phyloP scores from a whole-genome alignment of 805 yeast genomes.

The Kuraishia ogatae region DNA sequence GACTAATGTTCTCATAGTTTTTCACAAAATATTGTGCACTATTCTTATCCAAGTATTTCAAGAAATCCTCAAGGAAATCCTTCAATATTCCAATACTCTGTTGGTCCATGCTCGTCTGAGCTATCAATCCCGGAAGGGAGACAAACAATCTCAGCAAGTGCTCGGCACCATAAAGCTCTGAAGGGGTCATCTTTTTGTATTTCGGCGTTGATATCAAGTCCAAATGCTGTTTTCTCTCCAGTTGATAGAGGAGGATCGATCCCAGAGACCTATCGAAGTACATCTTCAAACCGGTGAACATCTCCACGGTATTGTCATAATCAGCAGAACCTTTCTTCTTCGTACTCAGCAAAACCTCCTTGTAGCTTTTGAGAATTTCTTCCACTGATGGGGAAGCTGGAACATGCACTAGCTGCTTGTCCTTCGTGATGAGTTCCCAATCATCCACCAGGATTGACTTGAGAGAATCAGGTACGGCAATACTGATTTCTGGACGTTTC shows the following conservation, averaged over 20 bases:
- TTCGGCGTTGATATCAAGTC: constrained; percentile 33
- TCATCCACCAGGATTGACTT: constrained; percentile 77
- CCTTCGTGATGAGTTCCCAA: constrained; percentile 87
- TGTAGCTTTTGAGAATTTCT: constrained; percentile 45
- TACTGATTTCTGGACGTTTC: constrained; percentile 37
- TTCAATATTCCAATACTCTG: constrained; percentile 52
- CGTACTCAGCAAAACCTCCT: constrained; percentile 20
- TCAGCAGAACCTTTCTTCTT: constrained; percentile 39
- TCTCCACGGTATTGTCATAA: constrained; percentile 51
- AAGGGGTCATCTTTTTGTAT: constrained; percentile 20
- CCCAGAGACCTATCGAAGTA: constrained; percentile 75
- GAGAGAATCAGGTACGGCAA: constrained; percentile 55
- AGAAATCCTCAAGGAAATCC: constrained; percentile 43
- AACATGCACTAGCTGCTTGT: constrained; percentile 56
- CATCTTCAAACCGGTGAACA: constrained; percentile 55
- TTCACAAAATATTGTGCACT: constrained; percentile 25
- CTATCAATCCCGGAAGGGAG: constrained; percentile 73
- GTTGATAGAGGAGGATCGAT: constrained; percentile 59
- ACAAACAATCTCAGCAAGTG: constrained; percentile 75
- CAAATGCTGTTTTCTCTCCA: constrained; percentile 67
- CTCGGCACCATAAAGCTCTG: constrained; percentile 66
- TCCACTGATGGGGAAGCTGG: constrained; percentile 53
- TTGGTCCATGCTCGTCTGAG: constrained; percentile 75
- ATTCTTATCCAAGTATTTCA: constrained; percentile 42
- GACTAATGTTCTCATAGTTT: constrained; percentile 42